Evolutionary conservation across 768 basidiomycete genomes (phyloP).

Genomic region (Austroboletus festivus): DNA sequence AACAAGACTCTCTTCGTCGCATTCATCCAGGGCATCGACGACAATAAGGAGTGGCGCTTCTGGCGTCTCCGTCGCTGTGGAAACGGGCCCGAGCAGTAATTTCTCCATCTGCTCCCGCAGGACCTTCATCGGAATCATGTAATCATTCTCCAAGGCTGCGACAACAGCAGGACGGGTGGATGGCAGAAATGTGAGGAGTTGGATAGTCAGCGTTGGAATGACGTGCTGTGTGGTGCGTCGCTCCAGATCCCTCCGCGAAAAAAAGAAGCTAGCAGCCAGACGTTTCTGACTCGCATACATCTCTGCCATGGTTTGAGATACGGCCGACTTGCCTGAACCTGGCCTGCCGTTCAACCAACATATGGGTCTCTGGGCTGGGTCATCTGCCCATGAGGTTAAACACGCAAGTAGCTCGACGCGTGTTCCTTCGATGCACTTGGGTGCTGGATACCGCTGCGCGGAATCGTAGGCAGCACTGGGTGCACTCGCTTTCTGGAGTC

Average conservation of each 20-base stretch:
- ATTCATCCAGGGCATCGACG: slow-evolving; percentile 26
- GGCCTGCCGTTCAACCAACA: slow-evolving; percentile 22
- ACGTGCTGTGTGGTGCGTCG: slow-evolving; percentile 20
- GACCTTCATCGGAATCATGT: slow-evolving; percentile 18
- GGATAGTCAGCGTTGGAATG: slow-evolving; percentile 31
- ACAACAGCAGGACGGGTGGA: slow-evolving; percentile 5
- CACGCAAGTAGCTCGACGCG: slow-evolving; percentile 10
- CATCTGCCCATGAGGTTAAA: slow-evolving; percentile 7
- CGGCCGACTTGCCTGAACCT: slow-evolving; percentile 19
- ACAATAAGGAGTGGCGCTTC: slow-evolving; percentile 18
- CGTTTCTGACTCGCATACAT: slow-evolving; percentile 9
- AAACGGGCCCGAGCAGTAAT: slow-evolving; percentile 23
- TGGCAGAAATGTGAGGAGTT: slow-evolving; percentile 22
- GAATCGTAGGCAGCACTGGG: slow-evolving; percentile 13
- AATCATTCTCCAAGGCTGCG: slow-evolving; percentile 19
- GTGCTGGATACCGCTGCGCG: slow-evolving; percentile 7
- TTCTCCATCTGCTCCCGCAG: slow-evolving; percentile 26
- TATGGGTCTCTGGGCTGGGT: slow-evolving; percentile 3
- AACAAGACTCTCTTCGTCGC: slow-evolving; percentile 25
- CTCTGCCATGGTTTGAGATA: slow-evolving; percentile 30
- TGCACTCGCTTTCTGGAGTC: slow-evolving; percentile 10
- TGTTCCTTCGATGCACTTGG: slow-evolving; percentile 12
- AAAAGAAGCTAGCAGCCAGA: slow-evolving; percentile 34
- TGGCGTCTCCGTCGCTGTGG: slow-evolving; percentile 4
- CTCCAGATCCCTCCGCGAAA: slow-evolving; percentile 22